Evolutionary conservation across 352 stramenopile species (phyloP).

Genomic region (Phytophthora citrophthora): DNA sequence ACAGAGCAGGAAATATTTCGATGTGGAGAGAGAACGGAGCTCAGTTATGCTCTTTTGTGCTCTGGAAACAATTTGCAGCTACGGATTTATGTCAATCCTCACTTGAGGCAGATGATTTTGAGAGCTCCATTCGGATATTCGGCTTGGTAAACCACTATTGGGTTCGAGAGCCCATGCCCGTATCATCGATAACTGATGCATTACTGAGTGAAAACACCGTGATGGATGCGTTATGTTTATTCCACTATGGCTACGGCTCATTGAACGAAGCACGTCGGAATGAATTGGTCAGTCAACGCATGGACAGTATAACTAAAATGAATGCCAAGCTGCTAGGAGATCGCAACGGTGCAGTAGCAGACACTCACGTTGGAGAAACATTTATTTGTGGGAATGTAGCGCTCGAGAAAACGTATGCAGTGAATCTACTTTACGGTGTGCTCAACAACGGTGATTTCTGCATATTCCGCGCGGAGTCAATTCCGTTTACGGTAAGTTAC

Average conservation of each 20-base stretch:
- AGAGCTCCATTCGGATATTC: conserved; percentile 30
- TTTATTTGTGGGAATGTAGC: conserved; percentile 67
- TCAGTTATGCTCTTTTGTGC: conserved; percentile 57
- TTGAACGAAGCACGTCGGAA: conserved; percentile 62
- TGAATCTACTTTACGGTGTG: conserved; percentile 70
- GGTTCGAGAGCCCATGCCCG: conserved; percentile 27
- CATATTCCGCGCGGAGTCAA: conserved; percentile 71
- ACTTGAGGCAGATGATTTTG: conserved; percentile 10
- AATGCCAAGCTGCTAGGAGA: conserved; percentile 72
- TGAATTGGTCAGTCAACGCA: conserved; percentile 71
- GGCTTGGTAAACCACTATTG: conserved; percentile 50
- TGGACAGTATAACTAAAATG: conserved; percentile 62
- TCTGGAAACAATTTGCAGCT: conserved; percentile 69
- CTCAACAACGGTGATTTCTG: conserved; percentile 77
- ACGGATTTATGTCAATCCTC: conserved; percentile 42
- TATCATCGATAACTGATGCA: conserved; percentile 52
- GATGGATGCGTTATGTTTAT: conserved; percentile 69
- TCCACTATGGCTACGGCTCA: conserved; percentile 72
- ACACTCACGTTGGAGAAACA: conserved; percentile 70
- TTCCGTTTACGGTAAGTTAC: conserved; percentile 69
- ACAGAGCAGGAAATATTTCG: conserved; percentile 63
- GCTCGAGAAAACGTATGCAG: conserved; percentile 65
- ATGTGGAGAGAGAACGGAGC: conserved; percentile 79
- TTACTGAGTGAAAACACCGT: conserved; percentile 77
- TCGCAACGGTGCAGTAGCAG: conserved; percentile 53